These are phyloP conservation scores for Hemileia vastatrix DNA, from an alignment of 1,284 basidiomycete genomes.

Conservation along the genomic window DNA sequence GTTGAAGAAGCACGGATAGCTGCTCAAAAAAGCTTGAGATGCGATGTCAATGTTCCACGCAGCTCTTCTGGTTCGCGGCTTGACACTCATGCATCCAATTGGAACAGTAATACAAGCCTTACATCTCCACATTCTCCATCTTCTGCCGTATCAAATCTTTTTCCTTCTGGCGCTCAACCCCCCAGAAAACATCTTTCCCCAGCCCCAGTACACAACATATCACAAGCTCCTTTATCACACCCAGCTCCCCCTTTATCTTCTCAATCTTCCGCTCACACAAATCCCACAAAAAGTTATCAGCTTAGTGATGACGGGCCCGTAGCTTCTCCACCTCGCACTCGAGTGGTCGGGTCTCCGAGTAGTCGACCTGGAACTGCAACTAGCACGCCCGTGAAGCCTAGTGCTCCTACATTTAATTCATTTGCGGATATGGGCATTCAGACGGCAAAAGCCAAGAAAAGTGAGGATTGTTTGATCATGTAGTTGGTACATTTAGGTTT, in stretches of 20 bases:
- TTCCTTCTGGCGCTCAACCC: neutral
- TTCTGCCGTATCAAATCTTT: neutral
- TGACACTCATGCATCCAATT: no score
- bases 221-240: neutral
- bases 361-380: no score
- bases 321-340: neutral
- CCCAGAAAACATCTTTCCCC: neutral
- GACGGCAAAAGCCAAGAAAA: constrained; percentile 20
- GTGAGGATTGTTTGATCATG: constrained; percentile 17
- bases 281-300: neutral
- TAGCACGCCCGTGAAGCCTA: neutral
- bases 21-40: neutral
- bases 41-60: neutral
- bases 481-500: no score
- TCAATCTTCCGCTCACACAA: neutral
- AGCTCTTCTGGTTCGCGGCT: no score
- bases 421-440: constrained; percentile 22
- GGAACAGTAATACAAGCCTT: no score
- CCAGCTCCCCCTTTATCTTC: neutral
- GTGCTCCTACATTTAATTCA: constrained; percentile 12
- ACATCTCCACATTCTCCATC: neutral
- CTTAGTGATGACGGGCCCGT: constrained; percentile 3
- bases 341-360: no score
- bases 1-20: constrained; percentile 7
- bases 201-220: neutral